Evolutionary conservation across 495 filamentous ascomycete species (phyloP).

Genomic region (Amniculicola lignicola): DNA sequence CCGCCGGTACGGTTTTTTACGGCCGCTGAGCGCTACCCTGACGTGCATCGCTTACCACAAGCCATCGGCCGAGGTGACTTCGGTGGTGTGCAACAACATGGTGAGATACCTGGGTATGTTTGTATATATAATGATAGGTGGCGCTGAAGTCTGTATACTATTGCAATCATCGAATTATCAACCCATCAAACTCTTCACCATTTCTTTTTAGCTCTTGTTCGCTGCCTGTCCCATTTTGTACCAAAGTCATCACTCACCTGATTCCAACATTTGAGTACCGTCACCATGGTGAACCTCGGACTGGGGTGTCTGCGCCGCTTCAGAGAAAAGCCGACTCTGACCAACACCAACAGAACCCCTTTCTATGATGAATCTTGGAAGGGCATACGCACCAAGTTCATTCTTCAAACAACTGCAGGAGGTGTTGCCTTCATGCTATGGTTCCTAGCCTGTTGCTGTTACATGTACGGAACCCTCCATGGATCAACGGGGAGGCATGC

Average conservation of each 20-base stretch:
- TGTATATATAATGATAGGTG: no score
- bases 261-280: not conserved
- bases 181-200: no score
- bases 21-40: no score
- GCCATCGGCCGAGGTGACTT: no score
- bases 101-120: no score
- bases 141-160: no score
- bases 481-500: conserved; percentile 1
- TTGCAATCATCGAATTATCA: no score
- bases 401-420: conserved; percentile 14
- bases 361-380: conserved; percentile 15
- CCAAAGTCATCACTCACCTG: not conserved
- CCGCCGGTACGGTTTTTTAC: no score
- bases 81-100: no score
- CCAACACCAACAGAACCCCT: conserved; percentile 14
- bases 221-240: no score
- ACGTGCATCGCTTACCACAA: no score
- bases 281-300: conserved; percentile 1
- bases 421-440: conserved; percentile 20
- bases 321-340: conserved; percentile 4
- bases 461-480: conserved; percentile 22
- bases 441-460: conserved; percentile 21
- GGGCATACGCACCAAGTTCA: conserved; percentile 10
- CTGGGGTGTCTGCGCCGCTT: not conserved
- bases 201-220: no score